Evolutionary conservation across 2,329 filamentous ascomycete species (phyloP), one percentile per base, ranked within the genome.

Genomic region (Penicillium sp.): DNA sequence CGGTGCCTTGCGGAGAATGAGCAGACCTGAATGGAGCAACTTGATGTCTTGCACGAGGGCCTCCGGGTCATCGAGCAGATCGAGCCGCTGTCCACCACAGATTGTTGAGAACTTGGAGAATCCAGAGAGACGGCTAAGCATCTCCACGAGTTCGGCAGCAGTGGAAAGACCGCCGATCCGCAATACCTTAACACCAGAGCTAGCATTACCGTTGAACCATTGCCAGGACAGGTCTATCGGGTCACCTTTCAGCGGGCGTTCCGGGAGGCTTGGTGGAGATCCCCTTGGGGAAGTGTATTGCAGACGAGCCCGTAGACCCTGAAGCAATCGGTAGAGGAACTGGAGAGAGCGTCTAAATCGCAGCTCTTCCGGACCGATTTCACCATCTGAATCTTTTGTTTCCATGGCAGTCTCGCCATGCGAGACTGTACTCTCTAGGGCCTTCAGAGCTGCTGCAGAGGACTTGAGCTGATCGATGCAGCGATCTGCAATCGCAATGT

Each of bases 91-190:
- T 1, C 89, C 89, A 13, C 80, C 79, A 55, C 83, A 84, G 64
- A 89, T 92, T 1, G 88, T 75, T 3, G 81, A 83, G 59, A 89
- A 87, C 59, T 87, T 88, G 4, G 83, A 80, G 63, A 91, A 93
- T 0, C 87, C 86, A 0, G 88, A 92, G 13, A 79, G 80, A 52
- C 83, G 78, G 28, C 80, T 78, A 35, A 95, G 69, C 49, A 78
- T 83, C 15, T 83, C 81, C 27, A 88, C 76, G 4, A 95, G 73
- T 37, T 88, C 84, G 1, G 81, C 79, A 6, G 82, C 79, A 0
- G 87, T 93, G 49, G 91, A 89, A 24, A 81, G 77, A 39, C 80
- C 78, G 0, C 87, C 88, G 57, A 93, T 84, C 25, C 74, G 74
- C 27, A 93, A 70, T 1, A 76, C 73, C 58, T 78, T 78, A 24